Conservation (phyloP, 139 green algal species). For the Bryopsis sp. region DNA sequence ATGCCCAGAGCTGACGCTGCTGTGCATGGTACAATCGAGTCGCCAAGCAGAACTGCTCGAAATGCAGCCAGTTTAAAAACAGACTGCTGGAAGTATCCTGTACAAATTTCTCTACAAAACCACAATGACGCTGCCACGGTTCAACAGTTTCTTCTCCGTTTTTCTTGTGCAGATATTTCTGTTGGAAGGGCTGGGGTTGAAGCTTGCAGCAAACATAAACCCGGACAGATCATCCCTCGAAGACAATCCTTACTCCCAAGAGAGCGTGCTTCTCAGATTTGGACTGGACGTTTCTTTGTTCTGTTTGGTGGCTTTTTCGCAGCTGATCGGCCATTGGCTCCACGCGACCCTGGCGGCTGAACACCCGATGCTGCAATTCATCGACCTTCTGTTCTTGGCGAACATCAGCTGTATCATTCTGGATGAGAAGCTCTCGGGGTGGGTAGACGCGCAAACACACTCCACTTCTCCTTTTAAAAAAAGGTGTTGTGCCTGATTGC, state of each 20-base stretch:
- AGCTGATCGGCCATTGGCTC: background rate
- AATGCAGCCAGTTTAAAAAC: no score
- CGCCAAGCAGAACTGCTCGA: no score
- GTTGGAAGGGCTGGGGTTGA: background rate
- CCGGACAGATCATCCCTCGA: background rate
- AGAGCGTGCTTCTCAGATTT: background rate
- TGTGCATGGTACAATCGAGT: conserved; percentile 23
- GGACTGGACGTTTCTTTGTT: background rate
- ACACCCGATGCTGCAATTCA: conserved; percentile 44
- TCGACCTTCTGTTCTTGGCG: conserved; percentile 58
- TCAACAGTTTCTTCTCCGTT: no score
- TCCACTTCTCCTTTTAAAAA: background rate
- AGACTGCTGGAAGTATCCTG: no score
- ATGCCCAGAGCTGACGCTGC: conserved; percentile 36
- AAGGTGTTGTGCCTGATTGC: background rate
- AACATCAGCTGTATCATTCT: conserved; percentile 52
- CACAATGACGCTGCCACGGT: no score
- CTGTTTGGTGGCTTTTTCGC: background rate
- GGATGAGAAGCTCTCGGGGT: conserved; percentile 33
- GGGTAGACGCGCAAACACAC: background rate
- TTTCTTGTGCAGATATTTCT: background rate
- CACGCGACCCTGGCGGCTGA: background rate
- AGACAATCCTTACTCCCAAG: background rate
- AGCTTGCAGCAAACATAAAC: background rate
- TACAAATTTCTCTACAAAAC: no score